Evolutionary conservation across 805 yeast species (phyloP).

Genomic region (Candida ficus): DNA sequence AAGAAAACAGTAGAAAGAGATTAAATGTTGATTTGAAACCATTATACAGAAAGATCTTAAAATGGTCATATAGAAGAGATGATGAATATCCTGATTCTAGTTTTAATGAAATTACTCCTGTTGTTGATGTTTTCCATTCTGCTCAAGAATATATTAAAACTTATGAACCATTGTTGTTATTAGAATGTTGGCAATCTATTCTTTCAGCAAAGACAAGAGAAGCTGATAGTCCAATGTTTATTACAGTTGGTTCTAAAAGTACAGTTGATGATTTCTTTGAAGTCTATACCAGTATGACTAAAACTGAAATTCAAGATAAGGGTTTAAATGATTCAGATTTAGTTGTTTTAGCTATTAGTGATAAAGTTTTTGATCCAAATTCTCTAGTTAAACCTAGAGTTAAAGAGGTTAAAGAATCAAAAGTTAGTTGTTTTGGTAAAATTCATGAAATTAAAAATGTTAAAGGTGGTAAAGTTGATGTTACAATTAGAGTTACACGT

Average conservation of each 20-base stretch:
- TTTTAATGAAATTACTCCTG: conserved; percentile 24
- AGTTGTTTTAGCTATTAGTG: conserved; percentile 48
- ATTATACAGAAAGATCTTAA: conserved; percentile 59
- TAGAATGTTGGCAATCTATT: conserved; percentile 94
- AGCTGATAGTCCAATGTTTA: conserved; percentile 51
- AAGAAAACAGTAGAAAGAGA: conserved; percentile 73
- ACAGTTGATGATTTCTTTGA: conserved; percentile 86
- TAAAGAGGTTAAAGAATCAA: conserved; percentile 29
- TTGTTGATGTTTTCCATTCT: conserved; percentile 50
- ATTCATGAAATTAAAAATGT: conserved; percentile 66
- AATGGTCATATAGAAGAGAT: conserved; percentile 66
- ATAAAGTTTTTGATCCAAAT: conserved; percentile 8
- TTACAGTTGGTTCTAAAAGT: conserved; percentile 73
- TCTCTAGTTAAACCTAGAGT: conserved; percentile 18
- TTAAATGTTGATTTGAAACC: conserved; percentile 75
- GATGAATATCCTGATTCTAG: conserved; percentile 57
- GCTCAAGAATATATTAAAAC: conserved; percentile 62
- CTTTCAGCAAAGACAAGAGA: conserved; percentile 63
- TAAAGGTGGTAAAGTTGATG: conserved; percentile 61
- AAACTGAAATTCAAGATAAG: conserved; percentile 42
- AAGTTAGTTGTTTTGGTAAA: conserved; percentile 71
- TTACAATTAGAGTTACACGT: conserved; percentile 63
- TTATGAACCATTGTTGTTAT: conserved; percentile 74
- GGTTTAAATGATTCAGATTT: conserved; percentile 73
- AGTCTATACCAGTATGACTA: conserved; percentile 68